Evolutionary conservation across 2,329 filamentous ascomycete genomes (phyloP).

Genomic region (Beauveria varroae): DNA sequence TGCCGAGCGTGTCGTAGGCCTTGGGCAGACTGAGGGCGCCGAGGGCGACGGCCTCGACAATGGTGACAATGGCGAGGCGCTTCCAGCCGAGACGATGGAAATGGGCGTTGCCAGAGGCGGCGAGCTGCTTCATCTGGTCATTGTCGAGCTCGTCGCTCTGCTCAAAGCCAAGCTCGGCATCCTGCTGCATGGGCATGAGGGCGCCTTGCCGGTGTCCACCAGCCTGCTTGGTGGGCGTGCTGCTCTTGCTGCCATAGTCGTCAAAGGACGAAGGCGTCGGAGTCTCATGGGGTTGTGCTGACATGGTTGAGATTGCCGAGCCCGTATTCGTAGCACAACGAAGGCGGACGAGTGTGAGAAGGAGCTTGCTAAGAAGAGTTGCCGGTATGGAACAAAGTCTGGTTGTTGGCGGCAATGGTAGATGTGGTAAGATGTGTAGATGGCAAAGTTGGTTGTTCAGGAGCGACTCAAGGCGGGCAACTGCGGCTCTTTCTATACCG

Average conservation of each 20-base stretch:
- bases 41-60: constrained; percentile 44
- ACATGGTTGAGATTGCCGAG: not conserved
- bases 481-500: not conserved
- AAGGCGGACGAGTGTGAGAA: too few species aligned
- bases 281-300: not conserved
- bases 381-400: not conserved
- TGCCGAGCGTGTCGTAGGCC: constrained; percentile 32
- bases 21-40: constrained; percentile 39
- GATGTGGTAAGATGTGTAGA: not conserved
- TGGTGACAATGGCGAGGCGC: constrained; percentile 40
- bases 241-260: not conserved
- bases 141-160: constrained; percentile 20
- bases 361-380: not conserved
- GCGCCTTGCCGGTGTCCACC: not conserved
- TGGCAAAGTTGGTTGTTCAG: not conserved
- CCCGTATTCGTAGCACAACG: not conserved
- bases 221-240: not conserved
- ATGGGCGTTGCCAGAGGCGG: constrained; percentile 31
- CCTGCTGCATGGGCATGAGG: not conserved
- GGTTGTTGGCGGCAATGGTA: not conserved
- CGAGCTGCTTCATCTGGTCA: constrained; percentile 29
- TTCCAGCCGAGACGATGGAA: constrained; percentile 45
- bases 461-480: not conserved
- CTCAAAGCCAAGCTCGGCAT: constrained; percentile 26
- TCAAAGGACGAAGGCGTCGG: not conserved